These are phyloP conservation scores for Cercospora zeina DNA, from an alignment of 2,329 filamentous ascomycete species.

Conservation along the genomic window DNA sequence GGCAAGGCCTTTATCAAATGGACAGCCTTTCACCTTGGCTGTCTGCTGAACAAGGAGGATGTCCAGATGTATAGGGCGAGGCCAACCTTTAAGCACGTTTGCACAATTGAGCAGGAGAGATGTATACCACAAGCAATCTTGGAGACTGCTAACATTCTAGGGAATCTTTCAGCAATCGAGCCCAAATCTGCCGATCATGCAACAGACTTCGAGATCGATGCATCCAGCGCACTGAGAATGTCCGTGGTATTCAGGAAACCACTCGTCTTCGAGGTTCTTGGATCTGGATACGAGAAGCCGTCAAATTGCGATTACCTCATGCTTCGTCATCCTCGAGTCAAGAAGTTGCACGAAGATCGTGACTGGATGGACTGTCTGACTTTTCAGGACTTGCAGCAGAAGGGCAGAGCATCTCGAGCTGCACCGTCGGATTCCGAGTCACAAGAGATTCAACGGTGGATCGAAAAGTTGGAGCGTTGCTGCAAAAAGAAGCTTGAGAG, in stretches of 20 bases:
- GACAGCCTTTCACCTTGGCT: slow-evolving; percentile 81
- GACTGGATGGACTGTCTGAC: slow-evolving; percentile 67
- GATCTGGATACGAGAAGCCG: slow-evolving; percentile 74
- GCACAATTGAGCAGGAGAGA: slow-evolving; percentile 49
- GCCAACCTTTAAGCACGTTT: slow-evolving; percentile 67
- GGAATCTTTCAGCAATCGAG: slow-evolving; percentile 42
- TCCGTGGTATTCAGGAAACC: slow-evolving; percentile 65
- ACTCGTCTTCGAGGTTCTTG: slow-evolving; percentile 76
- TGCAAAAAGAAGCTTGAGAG: slow-evolving; percentile 37
- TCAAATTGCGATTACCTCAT: slow-evolving; percentile 70
- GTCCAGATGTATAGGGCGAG: slow-evolving; percentile 53
- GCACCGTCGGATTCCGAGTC: slow-evolving; percentile 55
- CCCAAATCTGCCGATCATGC: slow-evolving; percentile 30
- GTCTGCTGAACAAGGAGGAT: slow-evolving; percentile 66
- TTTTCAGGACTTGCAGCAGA: slow-evolving; percentile 67
- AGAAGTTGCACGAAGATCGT: slow-evolving; percentile 76
- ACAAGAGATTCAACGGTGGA: slow-evolving; percentile 63
- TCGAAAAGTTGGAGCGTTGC: slow-evolving; percentile 56
- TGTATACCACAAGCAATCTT: slow-evolving; percentile 51
- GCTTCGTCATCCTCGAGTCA: slow-evolving; percentile 72
- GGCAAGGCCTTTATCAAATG: slow-evolving; percentile 55
- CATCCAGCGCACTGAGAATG: slow-evolving; percentile 36
- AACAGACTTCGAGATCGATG: slow-evolving; percentile 31
- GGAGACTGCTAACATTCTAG: slow-evolving; percentile 47
- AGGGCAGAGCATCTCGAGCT: slow-evolving; percentile 61